Conservation (phyloP, 345 rosid genomes). For the Populus tremula region DNA sequence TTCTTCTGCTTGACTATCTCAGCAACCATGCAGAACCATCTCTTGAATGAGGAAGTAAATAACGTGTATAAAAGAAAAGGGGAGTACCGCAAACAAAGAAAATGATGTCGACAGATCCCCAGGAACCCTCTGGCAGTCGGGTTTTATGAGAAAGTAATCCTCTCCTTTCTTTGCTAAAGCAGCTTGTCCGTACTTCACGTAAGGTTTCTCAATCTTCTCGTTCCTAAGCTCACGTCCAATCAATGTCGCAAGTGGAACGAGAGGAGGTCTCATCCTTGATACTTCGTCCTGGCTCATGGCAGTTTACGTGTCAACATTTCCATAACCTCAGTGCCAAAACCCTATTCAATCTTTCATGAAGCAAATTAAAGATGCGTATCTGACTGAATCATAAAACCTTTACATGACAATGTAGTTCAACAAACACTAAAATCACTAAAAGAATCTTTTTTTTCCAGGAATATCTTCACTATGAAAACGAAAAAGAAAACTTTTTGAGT, state of each 20-base stretch:
- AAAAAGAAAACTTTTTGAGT: neutral
- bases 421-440: neutral
- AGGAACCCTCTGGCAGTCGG: constrained; percentile 72
- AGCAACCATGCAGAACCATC: neutral
- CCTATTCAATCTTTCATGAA: constrained; percentile 18
- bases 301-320: constrained; percentile 50
- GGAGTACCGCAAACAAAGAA: constrained; percentile 92
- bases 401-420: neutral
- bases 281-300: constrained; percentile 71
- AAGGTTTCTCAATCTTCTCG: constrained; percentile 81
- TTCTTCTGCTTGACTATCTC: neutral
- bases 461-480: neutral
- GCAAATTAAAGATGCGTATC: constrained; percentile 6
- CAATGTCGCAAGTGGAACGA: constrained; percentile 84
- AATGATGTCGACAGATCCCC: constrained; percentile 75
- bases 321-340: constrained; percentile 16
- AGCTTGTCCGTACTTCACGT: constrained; percentile 91
- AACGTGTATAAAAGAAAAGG: neutral
- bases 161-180: constrained; percentile 97
- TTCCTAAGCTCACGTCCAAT: constrained; percentile 90
- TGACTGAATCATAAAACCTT: neutral
- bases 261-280: constrained; percentile 63
- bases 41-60: neutral
- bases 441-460: neutral
- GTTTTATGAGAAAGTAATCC: constrained; percentile 82